Base-by-base conservation (phyloP, 805 yeast genomes). In the Saccharomycopsis sp. region DNA sequence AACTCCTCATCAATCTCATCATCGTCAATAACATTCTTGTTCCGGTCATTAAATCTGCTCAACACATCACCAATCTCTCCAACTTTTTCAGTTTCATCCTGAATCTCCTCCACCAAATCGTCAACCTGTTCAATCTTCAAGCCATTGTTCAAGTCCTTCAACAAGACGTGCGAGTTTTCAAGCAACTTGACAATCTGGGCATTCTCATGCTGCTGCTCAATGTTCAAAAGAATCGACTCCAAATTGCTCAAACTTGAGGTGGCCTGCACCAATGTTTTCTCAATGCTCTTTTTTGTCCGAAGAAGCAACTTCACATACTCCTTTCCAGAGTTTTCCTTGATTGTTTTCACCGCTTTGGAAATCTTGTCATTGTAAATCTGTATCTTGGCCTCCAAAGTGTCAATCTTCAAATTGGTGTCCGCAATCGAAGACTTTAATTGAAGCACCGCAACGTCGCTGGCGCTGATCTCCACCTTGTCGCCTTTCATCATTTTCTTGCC, bases 11-110 rank as follows among this genome's bases (percentile, higher is more conserved):
- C 55, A n/a, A 48, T 48, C 30, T 50, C 56, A 21, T 42, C 45
- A 18, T 55, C 58, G 4, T 51, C 50, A 16, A 45, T 49, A 32
- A 50, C 50, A 5, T 48, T 56, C 34, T 56, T 56, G 17, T 50
- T 36, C 2, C 5, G 20, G 17, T 27, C 33, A 32, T 40, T 39
- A 21, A 43, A 39, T 21, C 32, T 30, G 6, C 38, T 12, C 33
- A 43, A 37, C 8, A 34, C 37, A 12, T 42, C 39, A 26, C 41
- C 43, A 16, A 47, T 27, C 10, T 38, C 38, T n/a, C 39, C 25
- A 19, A 48, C 39, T 27, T 42, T 37, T 16, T 12, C 26, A 27
- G 19, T 16, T 21, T 45, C 39, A 5, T 35, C 48, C 13, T 36
- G 33, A 8, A 47, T 34, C 25, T 44, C 42, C 12, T 37, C 43